phyloP scores from a whole-genome alignment of 1,284 basidiomycete genomes.

The Marasmius fiardii region DNA sequence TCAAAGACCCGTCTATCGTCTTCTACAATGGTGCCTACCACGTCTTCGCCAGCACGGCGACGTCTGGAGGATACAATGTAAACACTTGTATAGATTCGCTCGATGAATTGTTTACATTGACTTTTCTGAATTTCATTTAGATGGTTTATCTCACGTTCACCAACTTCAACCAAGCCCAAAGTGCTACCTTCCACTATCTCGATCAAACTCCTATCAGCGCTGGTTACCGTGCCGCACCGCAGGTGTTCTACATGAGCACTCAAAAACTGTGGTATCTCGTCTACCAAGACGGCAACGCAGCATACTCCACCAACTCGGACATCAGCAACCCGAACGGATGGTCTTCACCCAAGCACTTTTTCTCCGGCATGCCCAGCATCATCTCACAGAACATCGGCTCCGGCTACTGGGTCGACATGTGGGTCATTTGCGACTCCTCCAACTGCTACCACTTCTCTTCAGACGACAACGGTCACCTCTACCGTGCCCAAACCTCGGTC shows the following conservation, averaged over 20 bases:
- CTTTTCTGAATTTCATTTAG: neutral
- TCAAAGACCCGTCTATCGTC: conserved; percentile 9
- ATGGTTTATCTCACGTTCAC: conserved; percentile 6
- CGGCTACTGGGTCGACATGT: conserved; percentile 11
- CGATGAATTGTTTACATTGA: neutral
- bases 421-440: conserved; percentile 10
- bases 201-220: conserved; percentile 3
- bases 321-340: conserved; percentile 9
- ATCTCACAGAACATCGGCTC: conserved; percentile 7
- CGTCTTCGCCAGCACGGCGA: conserved; percentile 9
- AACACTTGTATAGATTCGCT: neutral
- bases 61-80: neutral
- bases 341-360: conserved; percentile 7
- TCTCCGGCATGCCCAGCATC: neutral
- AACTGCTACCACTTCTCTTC: conserved; percentile 9
- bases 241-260: conserved; percentile 8
- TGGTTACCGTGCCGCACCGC: conserved; percentile 11
- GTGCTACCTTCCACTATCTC: conserved; percentile 8
- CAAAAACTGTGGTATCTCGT: conserved; percentile 10
- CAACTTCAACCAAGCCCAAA: conserved; percentile 4
- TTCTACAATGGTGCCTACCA: conserved; percentile 8
- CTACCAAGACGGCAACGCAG: conserved; percentile 9
- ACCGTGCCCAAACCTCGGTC: conserved; percentile 10
- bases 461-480: conserved; percentile 12
- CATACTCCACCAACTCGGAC: conserved; percentile 8